A percentile compares a stretch with the other conserved stretches of the same genome.
Conservation (phyloP, 805 yeast species). For the Kazachstania viticola region DNA sequence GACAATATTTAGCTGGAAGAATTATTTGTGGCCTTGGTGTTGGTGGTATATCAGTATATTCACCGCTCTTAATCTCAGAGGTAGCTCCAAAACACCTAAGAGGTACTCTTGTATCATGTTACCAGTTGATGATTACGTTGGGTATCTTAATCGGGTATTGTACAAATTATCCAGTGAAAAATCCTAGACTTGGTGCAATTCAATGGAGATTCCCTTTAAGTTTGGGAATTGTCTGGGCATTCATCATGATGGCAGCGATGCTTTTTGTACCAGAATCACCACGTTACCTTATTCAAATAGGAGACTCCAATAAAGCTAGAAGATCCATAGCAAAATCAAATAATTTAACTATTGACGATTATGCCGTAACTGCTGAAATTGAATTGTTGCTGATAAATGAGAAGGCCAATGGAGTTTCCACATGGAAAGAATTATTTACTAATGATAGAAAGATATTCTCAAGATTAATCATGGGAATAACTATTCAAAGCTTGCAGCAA, state of each 20-base stretch:
- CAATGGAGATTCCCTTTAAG: conserved; percentile 59
- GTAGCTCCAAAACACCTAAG: conserved; percentile 53
- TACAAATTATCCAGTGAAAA: conserved; percentile 36
- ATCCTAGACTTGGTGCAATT: conserved; percentile 34
- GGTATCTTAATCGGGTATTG: conserved; percentile 62
- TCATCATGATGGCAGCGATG: conserved; percentile 41
- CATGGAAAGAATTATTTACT: conserved; percentile 36
- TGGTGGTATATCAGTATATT: conserved; percentile 62
- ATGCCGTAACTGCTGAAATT: conserved; percentile 50
- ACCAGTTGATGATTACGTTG: conserved; percentile 50
- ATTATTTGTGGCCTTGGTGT: conserved; percentile 62
- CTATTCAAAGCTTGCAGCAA: conserved; percentile 52
- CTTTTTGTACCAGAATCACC: conserved; percentile 60
- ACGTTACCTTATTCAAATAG: conserved; percentile 40
- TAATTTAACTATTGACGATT: conserved; percentile 39
- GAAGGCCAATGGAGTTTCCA: conserved; percentile 27
- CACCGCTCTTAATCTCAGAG: conserved; percentile 61
- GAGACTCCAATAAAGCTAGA: conserved; percentile 41
- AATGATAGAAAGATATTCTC: conserved; percentile 45
- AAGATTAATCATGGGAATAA: conserved; percentile 46
- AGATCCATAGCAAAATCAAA: conserved; percentile 42
- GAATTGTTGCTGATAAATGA: conserved; percentile 52
- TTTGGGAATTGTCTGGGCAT: conserved; percentile 31
- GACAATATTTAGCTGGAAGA: conserved; percentile 54
- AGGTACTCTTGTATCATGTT: conserved; percentile 55